Conservation (phyloP, 2,329 filamentous ascomycete genomes). For the Fusarium poae region DNA sequence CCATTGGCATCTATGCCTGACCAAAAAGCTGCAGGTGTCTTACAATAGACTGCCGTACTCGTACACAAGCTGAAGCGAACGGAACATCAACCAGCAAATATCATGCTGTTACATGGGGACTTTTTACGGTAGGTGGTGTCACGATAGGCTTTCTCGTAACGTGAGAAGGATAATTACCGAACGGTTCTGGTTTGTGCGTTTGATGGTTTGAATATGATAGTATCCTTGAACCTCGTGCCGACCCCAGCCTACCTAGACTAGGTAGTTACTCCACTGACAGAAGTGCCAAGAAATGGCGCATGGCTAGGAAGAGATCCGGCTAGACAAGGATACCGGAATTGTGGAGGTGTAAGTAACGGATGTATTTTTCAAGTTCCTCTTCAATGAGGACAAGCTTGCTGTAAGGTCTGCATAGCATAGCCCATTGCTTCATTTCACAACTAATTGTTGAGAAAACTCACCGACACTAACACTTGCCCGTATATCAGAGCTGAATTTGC, state of each 20-base stretch:
- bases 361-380: constrained; percentile 12
- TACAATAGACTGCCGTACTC: neutral
- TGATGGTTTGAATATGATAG: constrained; percentile 19
- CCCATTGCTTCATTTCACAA: neutral
- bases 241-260: constrained; percentile 34
- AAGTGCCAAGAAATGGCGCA: constrained; percentile 47
- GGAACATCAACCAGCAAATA: constrained; percentile 4
- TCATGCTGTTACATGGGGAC: neutral
- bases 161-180: constrained; percentile 6
- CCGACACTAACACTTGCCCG: neutral
- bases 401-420: neutral
- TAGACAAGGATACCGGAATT: constrained; percentile 43
- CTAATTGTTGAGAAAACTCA: neutral
- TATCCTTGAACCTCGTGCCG: constrained; percentile 29
- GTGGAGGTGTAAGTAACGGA: constrained; percentile 30
- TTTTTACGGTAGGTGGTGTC: neutral
- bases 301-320: constrained; percentile 38
- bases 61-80: neutral
- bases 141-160: constrained; percentile 6
- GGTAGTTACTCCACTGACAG: constrained; percentile 29
- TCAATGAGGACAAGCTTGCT: neutral
- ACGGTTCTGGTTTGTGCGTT: constrained; percentile 12
- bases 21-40: constrained; percentile 25
- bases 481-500: no score
- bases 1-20: constrained; percentile 30